Base-by-base conservation (phyloP, 1,139 yeast species). In the Sugiyamaella castrensis region DNA sequence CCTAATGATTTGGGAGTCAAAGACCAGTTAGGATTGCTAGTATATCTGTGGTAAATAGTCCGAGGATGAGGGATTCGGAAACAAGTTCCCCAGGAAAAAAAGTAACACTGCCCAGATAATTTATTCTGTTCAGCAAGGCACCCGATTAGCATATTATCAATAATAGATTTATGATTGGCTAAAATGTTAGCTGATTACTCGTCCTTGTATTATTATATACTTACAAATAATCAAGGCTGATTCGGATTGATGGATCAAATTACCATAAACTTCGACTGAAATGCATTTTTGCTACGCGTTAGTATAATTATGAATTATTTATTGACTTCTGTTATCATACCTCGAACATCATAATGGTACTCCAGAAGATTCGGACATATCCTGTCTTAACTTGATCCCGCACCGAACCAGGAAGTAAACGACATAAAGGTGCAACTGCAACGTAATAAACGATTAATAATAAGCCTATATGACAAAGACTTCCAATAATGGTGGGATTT, bases 131-230 rank as follows among this genome's bases (percentile, higher is more conserved):
- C 42, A n/a, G 82, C 75, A 42, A 82, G 61, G 42, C 71, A 68
- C 3, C 74, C 73, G 42, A 82, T 63, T 0, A 79, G 67, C 10
- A 80, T 62, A 59, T 78, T 76, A 59, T 83, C 89, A 0, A 75
- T 73, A 12, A 78, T 56, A 1, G 86, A 79, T 37, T 65, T 69
- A 60, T 83, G 89, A 57, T 83, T 83, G 49, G 77, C 64, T 58
- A 26, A 24, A 8, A 24, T 12, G 32, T 19, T 28, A 19, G 26
- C 34, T 13, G 13, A 27, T 3, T n/a, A 19, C 7, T 7, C 16
- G 10, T 28, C 12, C 8, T 30, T n/a, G n/a, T 15, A 9, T n/a
- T 9, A 4, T 27, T 3, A 15, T 28, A 19, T n/a, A 47, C 43
- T n/a, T 40, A 51, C 53, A 33, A 33, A 61, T 40, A 8, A 61